Conservation (phyloP, 257 asterid genomes). For the Scutellaria galericulata region DNA sequence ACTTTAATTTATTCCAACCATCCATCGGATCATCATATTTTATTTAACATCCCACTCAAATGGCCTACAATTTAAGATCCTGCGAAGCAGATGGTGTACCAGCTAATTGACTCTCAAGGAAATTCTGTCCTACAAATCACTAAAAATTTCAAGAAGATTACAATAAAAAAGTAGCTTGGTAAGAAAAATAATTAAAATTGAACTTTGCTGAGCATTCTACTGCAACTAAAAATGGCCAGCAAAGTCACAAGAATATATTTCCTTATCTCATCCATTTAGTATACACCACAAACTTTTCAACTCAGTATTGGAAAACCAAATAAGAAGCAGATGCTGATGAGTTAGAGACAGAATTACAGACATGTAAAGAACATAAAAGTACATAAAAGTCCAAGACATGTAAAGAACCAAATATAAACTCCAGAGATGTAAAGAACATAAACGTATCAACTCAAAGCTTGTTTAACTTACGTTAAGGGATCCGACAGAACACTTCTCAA, state of each 20-base stretch:
- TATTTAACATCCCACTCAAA: background rate
- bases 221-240: conserved; percentile 17
- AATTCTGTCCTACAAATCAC: background rate
- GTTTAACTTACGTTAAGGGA: conserved; percentile 84
- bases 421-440: conserved; percentile 7
- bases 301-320: background rate
- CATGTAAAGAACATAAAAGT: background rate
- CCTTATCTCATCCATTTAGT: background rate
- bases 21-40: background rate
- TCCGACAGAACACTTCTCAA: conserved; percentile 92
- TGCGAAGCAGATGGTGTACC: background rate
- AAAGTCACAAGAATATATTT: background rate
- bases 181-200: background rate
- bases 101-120: background rate
- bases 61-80: too few species aligned
- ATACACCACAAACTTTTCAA: background rate
- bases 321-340: conserved; percentile 25
- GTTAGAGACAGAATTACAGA: conserved; percentile 8
- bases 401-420: conserved; percentile 23
- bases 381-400: too few species aligned
- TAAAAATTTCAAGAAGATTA: background rate
- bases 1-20: background rate
- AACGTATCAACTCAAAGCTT: conserved; percentile 24
- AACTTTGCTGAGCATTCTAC: conserved; percentile 4
- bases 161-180: background rate